Percentiles rank a stretch among this genome's conserved stretches.
phyloP scores from a whole-genome alignment of 1,139 yeast species.

The Groenewaldozyma auringiensis region DNA sequence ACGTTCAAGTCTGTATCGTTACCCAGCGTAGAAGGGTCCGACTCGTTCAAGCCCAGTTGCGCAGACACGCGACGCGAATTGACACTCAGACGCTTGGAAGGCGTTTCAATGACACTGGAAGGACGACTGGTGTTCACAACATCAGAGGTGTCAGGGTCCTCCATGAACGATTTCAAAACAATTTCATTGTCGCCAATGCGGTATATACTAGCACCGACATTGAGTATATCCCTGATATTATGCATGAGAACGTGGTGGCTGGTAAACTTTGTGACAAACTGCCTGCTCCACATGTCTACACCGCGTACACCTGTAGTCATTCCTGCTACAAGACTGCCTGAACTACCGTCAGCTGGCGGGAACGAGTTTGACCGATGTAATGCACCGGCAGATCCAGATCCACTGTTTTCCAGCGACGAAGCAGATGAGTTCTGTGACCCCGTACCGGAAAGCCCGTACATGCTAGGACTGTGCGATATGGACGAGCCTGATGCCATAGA shows the following conservation, averaged over 20 bases:
- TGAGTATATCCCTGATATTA: slow-evolving; percentile 52
- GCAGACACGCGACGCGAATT: slow-evolving; percentile 28
- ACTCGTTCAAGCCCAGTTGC: slow-evolving; percentile 16
- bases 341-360: slow-evolving; percentile 26
- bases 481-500: slow-evolving; percentile 6
- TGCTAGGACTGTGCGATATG: slow-evolving; percentile 6
- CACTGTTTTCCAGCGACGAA: background rate
- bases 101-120: slow-evolving; percentile 42
- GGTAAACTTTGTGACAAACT: slow-evolving; percentile 32
- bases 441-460: background rate
- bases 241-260: slow-evolving; percentile 43
- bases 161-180: slow-evolving; percentile 45
- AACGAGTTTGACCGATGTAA: slow-evolving; percentile 32
- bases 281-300: slow-evolving; percentile 32
- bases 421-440: slow-evolving; percentile 5
- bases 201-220: slow-evolving; percentile 48
- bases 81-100: slow-evolving; percentile 34
- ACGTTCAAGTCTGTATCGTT: slow-evolving; percentile 11
- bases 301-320: slow-evolving; percentile 34
- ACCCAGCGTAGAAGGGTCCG: slow-evolving; percentile 10
- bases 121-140: slow-evolving; percentile 33
- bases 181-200: slow-evolving; percentile 43
- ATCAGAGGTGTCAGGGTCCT: slow-evolving; percentile 17
- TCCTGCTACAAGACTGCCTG: slow-evolving; percentile 13
- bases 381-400: background rate